These are phyloP conservation scores for Cyphellophora attinorum DNA, from an alignment of 2,329 filamentous ascomycete species.

Conservation along the genomic window DNA sequence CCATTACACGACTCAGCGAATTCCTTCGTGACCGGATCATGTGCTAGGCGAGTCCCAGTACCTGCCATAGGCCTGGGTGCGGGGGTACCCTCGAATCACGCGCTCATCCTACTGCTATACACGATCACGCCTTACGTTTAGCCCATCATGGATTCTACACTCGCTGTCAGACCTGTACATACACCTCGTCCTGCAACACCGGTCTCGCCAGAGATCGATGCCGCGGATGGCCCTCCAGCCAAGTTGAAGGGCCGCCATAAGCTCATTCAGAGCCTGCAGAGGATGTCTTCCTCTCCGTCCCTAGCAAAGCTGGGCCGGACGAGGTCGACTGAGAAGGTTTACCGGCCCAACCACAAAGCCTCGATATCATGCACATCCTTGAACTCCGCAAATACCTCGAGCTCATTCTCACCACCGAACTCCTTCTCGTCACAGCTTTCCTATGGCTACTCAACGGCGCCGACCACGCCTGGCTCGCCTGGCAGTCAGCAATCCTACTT, in stretches of 20 bases:
- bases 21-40: no score
- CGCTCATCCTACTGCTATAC: no score
- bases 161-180: background rate
- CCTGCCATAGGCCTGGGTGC: no score
- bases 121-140: no score
- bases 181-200: background rate
- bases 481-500: slow-evolving; percentile 36
- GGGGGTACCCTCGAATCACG: no score
- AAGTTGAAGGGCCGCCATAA: slow-evolving; percentile 62
- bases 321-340: slow-evolving; percentile 50
- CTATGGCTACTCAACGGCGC: slow-evolving; percentile 46
- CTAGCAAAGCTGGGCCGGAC: slow-evolving; percentile 55
- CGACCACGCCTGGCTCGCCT: slow-evolving; percentile 41
- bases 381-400: slow-evolving; percentile 41
- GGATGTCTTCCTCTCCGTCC: slow-evolving; percentile 72
- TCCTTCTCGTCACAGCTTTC: slow-evolving; percentile 43
- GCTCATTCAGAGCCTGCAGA: slow-evolving; percentile 63
- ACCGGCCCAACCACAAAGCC: slow-evolving; percentile 52
- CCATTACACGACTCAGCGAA: no score
- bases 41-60: no score
- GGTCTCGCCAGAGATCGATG: background rate
- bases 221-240: slow-evolving; percentile 30
- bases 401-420: slow-evolving; percentile 45
- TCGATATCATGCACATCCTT: slow-evolving; percentile 58
- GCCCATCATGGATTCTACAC: background rate